These are phyloP conservation scores for Acrodontium crateriforme DNA, from an alignment of 2,329 filamentous ascomycete species.

Conservation along the genomic window DNA sequence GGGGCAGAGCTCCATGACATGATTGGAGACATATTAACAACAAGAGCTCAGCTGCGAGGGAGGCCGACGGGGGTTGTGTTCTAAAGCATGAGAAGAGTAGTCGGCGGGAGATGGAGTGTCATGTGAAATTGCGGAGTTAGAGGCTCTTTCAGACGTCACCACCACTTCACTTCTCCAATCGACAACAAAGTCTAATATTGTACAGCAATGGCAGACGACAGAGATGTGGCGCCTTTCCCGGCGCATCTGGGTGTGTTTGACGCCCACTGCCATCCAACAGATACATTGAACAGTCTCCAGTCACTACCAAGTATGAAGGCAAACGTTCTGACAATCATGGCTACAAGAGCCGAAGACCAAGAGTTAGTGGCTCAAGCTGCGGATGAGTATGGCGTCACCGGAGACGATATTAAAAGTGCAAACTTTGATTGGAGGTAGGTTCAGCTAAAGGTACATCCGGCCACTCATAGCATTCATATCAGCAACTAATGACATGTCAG, in stretches of 20 bases:
- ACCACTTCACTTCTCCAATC: too few relatives aligned
- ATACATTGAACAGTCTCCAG: slow-evolving; percentile 51
- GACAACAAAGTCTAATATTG: too few relatives aligned
- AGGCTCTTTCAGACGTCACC: too few relatives aligned
- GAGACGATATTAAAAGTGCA: slow-evolving; percentile 7
- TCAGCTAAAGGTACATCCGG: slow-evolving; percentile 8
- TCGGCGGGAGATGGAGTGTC: too few relatives aligned
- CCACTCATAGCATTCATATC: background rate
- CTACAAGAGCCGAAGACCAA: slow-evolving; percentile 63
- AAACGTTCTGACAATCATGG: slow-evolving; percentile 58
- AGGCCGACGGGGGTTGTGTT: too few relatives aligned
- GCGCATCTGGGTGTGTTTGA: slow-evolving; percentile 62
- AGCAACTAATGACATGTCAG: slow-evolving; percentile 7
- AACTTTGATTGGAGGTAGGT: slow-evolving; percentile 21
- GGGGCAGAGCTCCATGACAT: too few relatives aligned
- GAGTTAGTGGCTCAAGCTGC: slow-evolving; percentile 53
- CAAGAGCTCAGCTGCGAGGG: too few relatives aligned
- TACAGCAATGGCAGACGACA: too few relatives aligned
- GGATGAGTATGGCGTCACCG: slow-evolving; percentile 36
- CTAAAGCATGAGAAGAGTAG: too few relatives aligned
- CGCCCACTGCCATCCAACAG: slow-evolving; percentile 74
- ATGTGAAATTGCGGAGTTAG: too few relatives aligned
- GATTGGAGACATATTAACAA: too few relatives aligned
- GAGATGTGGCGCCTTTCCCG: slow-evolving; percentile 34
- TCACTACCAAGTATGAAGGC: slow-evolving; percentile 52